Evolutionary conservation across 768 basidiomycete genomes (phyloP), one percentile per base, ranked within the genome.

Genomic region (Boletus patriciae): DNA sequence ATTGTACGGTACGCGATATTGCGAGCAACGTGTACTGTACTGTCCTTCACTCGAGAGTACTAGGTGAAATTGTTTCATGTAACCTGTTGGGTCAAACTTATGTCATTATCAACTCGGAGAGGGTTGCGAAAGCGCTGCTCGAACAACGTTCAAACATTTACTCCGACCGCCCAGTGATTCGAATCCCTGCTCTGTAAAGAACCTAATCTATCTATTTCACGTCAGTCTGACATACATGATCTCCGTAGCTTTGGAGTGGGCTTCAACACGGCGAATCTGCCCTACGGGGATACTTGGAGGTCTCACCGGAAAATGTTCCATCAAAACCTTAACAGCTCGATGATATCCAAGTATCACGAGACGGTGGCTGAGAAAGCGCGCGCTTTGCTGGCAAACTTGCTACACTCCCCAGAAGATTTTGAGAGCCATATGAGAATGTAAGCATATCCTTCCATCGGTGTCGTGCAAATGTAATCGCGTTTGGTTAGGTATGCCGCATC

Each of bases 71-170:
- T 29, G 55, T 66, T 25, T 65, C 66, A 15, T 65, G 51, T 55
- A 55, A 49, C 0, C n/a, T 65, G 2, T 55, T 67, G 52, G 66
- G 66, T 27, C 61, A 67, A 51, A 57, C 53, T 4, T 67, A 57
- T 23, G 37, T 70, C 47, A 44, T 70, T n/a, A 36, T 70, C 38
- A 69, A 62, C 47, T 63, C 65, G 42, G 63, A 63, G 36, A 59
- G 60, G 31, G 54, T 64, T 21, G 65, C 63, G 29, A 61, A 57
- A 36, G 50, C 31, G 12, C 54, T 70, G 19, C 50, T 70, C 18
- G 69, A 68, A 12, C 68, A 68, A 38, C 66, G 69, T 33, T 68
- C 69, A 10, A 46, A 4, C 8, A 62, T 62, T 16, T 70, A 68
- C 46, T 65, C 69, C 11, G 63, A 53, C 16, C 59, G 66, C n/a